phyloP scores from a whole-genome alignment of 306 rosid genomes.

The Citrullus mucosospermus region DNA sequence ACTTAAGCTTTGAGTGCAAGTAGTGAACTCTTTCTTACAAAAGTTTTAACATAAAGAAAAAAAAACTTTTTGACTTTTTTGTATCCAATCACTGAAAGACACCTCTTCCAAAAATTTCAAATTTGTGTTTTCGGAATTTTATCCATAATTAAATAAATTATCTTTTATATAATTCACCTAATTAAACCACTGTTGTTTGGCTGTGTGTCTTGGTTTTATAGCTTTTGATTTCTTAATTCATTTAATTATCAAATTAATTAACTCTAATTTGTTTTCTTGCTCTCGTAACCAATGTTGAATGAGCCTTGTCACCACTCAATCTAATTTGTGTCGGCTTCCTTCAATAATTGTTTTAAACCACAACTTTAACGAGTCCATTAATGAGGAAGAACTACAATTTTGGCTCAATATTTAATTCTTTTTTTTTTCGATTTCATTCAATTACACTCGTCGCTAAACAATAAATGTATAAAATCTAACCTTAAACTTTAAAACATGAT shows the following conservation, averaged over 20 bases:
- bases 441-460: no score
- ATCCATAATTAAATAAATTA: neutral
- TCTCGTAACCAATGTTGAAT: neutral
- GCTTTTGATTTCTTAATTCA: neutral
- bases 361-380: neutral
- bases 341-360: neutral
- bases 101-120: neutral
- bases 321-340: neutral
- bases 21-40: neutral
- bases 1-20: neutral
- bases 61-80: neutral
- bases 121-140: neutral
- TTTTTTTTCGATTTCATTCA: no score
- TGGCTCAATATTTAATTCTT: no score
- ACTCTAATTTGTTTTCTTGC: neutral
- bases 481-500: no score
- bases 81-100: neutral
- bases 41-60: neutral
- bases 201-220: neutral
- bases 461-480: no score
- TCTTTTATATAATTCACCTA: conserved; percentile 1
- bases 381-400: neutral
- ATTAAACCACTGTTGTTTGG: neutral
- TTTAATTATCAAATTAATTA: neutral
- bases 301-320: neutral